Evolutionary conservation across 495 filamentous ascomycete genomes (phyloP), one percentile per base, ranked within the genome.

Genomic region (Talaromyces adpressus): DNA sequence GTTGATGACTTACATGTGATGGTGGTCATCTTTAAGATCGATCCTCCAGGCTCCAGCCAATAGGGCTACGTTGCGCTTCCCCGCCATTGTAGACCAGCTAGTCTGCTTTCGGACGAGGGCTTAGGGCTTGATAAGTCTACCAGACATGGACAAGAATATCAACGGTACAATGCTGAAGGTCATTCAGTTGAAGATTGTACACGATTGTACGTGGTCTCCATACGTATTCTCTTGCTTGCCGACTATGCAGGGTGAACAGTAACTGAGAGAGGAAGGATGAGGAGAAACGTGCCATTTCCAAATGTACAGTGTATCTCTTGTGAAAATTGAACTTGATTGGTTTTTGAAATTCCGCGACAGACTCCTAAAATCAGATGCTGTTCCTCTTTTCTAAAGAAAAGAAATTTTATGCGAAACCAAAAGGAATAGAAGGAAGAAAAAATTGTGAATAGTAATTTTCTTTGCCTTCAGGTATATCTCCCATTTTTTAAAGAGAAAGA

Each of bases 351-450:
- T 52, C 30, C 60, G 45, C 60, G 25, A 53, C 25, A 51, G 60
- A 62, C 45, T 62, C 60, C 60, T 25, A 8, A 22, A 62, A 29
- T 32, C 41, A 53, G 29, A 62, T 51, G 27, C 60, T 53, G 60
- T 32, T 49, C 25, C 11, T 51, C 30, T 36, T 58, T 58, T 34
- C 30, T 36, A 27, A 36, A 58, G 56, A 32, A 36, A 36, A 54
- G 51, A 49, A 5, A 25, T 56, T 56, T 32, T 32, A 34, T 62
- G 60, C 60, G 60, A 62, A 62, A 51, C 45, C 60, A 61, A 49
- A 53, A 52, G 59, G 53, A 62, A 36, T 18, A 66, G 49, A 49
- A 70, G 30, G 41, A 49, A 61, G 52, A 56, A 56, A 56, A 29
- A 56, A 27, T 20, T 56, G 52, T 9, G 6, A 56, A 56, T 56